A percentile compares a stretch with the other conserved stretches of the same genome.
phyloP scores from a whole-genome alignment of 495 filamentous ascomycete species.

The Annulohypoxylon maeteangense region DNA sequence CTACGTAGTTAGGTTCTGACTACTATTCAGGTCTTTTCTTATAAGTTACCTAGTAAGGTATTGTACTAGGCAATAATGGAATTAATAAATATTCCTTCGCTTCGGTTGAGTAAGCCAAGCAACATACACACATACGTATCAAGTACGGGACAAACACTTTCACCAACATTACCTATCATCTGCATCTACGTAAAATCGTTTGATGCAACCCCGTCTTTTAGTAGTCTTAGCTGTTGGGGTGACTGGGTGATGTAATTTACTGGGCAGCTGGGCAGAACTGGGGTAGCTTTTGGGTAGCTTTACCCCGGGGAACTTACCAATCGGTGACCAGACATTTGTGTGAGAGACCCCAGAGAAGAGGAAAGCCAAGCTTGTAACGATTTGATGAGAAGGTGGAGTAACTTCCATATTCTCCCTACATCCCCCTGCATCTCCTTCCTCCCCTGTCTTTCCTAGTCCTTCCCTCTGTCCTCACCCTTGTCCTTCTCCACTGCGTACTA shows the following conservation, averaged over 20 bases:
- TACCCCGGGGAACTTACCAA: conserved; percentile 35
- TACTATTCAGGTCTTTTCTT: not conserved
- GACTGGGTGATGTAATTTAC: conserved; percentile 25
- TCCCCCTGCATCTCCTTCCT: not conserved
- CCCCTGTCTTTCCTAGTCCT: not conserved
- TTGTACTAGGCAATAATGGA: too few relatives aligned
- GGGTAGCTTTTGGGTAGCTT: conserved; percentile 17
- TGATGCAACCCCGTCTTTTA: conserved; percentile 24
- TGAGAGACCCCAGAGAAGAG: conserved; percentile 8
- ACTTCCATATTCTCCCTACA: not conserved
- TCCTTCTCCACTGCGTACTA: not conserved
- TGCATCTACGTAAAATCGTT: not conserved
- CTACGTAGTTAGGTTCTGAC: not conserved
- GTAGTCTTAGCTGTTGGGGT: conserved; percentile 3
- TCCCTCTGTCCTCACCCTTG: not conserved
- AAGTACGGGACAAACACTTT: not conserved
- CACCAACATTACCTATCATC: not conserved
- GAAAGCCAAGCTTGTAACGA: conserved; percentile 5
- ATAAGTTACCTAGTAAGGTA: not conserved
- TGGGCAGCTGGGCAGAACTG: conserved; percentile 1
- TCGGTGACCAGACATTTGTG: conserved; percentile 24
- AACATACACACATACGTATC: not conserved
- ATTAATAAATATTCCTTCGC: not conserved
- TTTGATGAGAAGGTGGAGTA: conserved; percentile 2
- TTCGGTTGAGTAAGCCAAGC: not conserved